Evolutionary conservation across 495 filamentous ascomycete genomes (phyloP).

Genomic region (Aspergillus nidulans): DNA sequence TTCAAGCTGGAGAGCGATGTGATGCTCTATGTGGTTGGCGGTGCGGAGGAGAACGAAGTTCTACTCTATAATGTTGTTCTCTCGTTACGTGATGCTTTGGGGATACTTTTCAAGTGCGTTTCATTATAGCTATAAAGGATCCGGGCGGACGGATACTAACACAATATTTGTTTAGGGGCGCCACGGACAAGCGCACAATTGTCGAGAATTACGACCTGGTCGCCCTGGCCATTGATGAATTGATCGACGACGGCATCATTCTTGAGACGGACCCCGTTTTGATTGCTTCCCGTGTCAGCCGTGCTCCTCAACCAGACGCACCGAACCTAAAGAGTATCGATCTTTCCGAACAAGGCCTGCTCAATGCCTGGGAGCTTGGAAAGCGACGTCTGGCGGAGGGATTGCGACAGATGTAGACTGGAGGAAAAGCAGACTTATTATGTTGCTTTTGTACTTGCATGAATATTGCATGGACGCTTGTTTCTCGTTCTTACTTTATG

Average conservation of each 20-base stretch:
- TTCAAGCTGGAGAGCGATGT: constrained; percentile 98
- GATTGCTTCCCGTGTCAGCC: constrained; percentile 84
- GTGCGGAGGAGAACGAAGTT: constrained; percentile 93
- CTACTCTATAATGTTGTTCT: constrained; percentile 90
- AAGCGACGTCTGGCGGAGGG: constrained; percentile 88
- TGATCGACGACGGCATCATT: constrained; percentile 94
- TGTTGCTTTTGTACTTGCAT: constrained; percentile 18
- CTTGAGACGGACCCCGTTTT: constrained; percentile 93
- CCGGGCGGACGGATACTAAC: constrained; percentile 4
- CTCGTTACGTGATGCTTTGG: constrained; percentile 81
- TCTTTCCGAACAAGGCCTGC: constrained; percentile 89
- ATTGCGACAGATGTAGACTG: constrained; percentile 65
- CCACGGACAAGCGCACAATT: constrained; percentile 94
- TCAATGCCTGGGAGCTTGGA: constrained; percentile 93
- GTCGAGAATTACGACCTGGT: constrained; percentile 97
- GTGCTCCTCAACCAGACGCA: constrained; percentile 85
- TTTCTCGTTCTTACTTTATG: constrained; percentile 21
- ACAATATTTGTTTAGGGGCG: constrained; percentile 55
- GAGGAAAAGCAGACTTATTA: background rate
- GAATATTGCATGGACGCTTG: constrained; percentile 22
- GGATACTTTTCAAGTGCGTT: constrained; percentile 85
- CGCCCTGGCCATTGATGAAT: constrained; percentile 89
- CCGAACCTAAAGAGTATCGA: constrained; percentile 88
- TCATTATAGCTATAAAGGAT: background rate
- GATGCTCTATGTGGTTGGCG: constrained; percentile 92